Percentiles rank a stretch among this genome's conserved stretches.
Evolutionary conservation across 2,329 filamentous ascomycete genomes (phyloP).

Genomic region (Thelonectria olida): DNA sequence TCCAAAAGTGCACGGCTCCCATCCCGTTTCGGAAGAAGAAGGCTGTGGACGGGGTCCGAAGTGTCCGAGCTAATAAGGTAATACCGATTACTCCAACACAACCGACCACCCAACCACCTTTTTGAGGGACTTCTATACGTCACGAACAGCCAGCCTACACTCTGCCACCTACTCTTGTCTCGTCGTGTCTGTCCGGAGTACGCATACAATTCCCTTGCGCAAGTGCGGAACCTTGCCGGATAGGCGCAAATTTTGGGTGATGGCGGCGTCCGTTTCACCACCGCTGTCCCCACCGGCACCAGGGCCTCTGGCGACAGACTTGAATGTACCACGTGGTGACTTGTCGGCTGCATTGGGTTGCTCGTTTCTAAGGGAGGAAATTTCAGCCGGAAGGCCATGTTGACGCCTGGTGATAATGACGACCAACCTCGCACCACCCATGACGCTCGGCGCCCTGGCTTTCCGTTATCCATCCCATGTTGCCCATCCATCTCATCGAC

Average conservation of each 20-base stretch:
- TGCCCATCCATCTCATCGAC: background rate
- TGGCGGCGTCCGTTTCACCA: slow-evolving; percentile 36
- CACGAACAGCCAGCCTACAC: slow-evolving; percentile 27
- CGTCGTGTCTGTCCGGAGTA: slow-evolving; percentile 17
- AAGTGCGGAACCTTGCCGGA: slow-evolving; percentile 38
- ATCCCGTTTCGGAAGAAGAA: slow-evolving; percentile 28
- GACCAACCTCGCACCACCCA: slow-evolving; percentile 20
- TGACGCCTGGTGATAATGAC: slow-evolving; percentile 24
- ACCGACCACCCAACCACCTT: slow-evolving; percentile 24
- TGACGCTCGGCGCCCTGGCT: slow-evolving; percentile 1
- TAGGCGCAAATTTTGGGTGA: slow-evolving; percentile 29
- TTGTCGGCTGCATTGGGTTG: slow-evolving; percentile 21
- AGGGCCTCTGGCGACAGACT: slow-evolving; percentile 26
- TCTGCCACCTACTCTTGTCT: slow-evolving; percentile 19
- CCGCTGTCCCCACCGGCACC: slow-evolving; percentile 36
- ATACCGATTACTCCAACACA: slow-evolving; percentile 23
- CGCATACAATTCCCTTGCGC: slow-evolving; percentile 27
- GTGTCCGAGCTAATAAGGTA: slow-evolving; percentile 23
- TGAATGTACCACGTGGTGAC: slow-evolving; percentile 32
- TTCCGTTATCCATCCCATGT: slow-evolving; percentile 2
- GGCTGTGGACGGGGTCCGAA: slow-evolving; percentile 28
- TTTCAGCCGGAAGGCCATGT: slow-evolving; percentile 24
- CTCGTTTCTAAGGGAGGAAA: slow-evolving; percentile 21
- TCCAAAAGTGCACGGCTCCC: slow-evolving; percentile 29
- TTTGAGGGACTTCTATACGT: slow-evolving; percentile 32